Percentiles rank a stretch among this genome's conserved stretches.
These are phyloP conservation scores for Alternaria conjuncta DNA, from an alignment of 2,329 filamentous ascomycete species.

Conservation along the genomic window DNA sequence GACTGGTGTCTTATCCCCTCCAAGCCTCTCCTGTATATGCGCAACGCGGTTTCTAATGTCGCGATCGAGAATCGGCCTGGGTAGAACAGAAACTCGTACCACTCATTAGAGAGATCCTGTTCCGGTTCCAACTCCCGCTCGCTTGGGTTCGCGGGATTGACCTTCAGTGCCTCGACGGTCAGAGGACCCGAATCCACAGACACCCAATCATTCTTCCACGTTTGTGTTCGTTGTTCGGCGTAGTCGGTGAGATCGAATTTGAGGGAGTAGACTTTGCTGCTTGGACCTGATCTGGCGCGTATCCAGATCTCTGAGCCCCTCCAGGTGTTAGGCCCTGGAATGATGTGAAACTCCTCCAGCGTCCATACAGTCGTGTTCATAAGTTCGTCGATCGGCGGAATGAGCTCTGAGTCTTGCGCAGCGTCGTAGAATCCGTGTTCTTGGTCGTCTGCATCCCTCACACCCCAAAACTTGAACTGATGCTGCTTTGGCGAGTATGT, in stretches of 20 bases:
- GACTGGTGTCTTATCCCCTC: conserved; percentile 30
- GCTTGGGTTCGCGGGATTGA: conserved; percentile 47
- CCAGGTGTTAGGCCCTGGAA: conserved; percentile 48
- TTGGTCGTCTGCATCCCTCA: conserved; percentile 65
- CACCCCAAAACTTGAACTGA: conserved; percentile 93
- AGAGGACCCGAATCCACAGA: conserved; percentile 52
- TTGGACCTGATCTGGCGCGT: conserved; percentile 61
- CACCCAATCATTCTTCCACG: conserved; percentile 67
- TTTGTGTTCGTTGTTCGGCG: conserved; percentile 65
- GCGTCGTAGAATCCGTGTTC: conserved; percentile 72
- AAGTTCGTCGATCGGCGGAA: conserved; percentile 65
- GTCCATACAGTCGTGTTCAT: conserved; percentile 61
- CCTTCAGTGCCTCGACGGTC: conserved; percentile 50
- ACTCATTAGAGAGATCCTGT: conserved; percentile 67
- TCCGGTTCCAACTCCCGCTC: conserved; percentile 39
- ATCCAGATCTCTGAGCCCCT: conserved; percentile 55
- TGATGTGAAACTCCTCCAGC: conserved; percentile 55
- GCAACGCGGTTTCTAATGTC: conserved; percentile 82
- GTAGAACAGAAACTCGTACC: conserved; percentile 82
- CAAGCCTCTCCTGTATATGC: conserved; percentile 76
- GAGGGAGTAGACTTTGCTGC: conserved; percentile 71
- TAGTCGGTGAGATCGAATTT: conserved; percentile 73
- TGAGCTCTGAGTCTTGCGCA: conserved; percentile 67
- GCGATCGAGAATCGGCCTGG: conserved; percentile 81
- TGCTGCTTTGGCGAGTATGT: conserved; percentile 89